Base-by-base conservation (phyloP, 2,329 filamentous ascomycete genomes). In the Chaetothyriales sp. region DNA sequence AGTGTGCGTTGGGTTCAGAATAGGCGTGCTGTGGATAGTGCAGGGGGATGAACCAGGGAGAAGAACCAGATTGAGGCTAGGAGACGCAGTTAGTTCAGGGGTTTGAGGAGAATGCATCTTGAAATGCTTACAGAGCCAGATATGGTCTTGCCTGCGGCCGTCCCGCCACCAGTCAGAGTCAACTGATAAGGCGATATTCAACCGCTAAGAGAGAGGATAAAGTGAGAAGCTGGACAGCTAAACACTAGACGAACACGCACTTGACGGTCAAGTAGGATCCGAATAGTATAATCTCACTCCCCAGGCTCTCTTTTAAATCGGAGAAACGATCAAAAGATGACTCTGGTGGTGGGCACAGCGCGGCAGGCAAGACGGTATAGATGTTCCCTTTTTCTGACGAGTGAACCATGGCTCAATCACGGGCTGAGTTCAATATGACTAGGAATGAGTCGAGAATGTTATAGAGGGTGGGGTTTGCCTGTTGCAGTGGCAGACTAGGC, bases 341-440 rank as follows among this genome's bases (percentile, higher is more conserved):
- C 54, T 58, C 54, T 54, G 57, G 57, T 55, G 57, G 54, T 54
- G 57, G 57, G 55, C 57, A 53, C 55, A 47, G 54, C 51, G 51
- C 46, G 50, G 40, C 48, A 48, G 51, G 54, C 48, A 52, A 25
- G 22, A 25, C 22, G 6, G 22, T 25, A 25, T 3, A 25, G 50
- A 54, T 53, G 46, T 55, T 57, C 29, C 48, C 29, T 51, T 47
- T 44, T 22, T 43, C 43, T 49, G 51, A 47, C 57, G 54, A 58
- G 49, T 43, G 48, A 57, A 51, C 54, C 57, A 58, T 58, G 54
- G 50, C 51, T 53, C 44, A 33, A 29, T 47, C 47, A 20, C 22
- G 22, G 22, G 22, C 3, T 6, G 22, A 25, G 33, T 45, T 43
- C 3, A 45, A 46, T 53, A 54, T 54, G 53, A 53, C 52, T 54